Evolutionary conservation across 164 flowering plant species (phyloP).

Genomic region (Brasenia schreberi): DNA sequence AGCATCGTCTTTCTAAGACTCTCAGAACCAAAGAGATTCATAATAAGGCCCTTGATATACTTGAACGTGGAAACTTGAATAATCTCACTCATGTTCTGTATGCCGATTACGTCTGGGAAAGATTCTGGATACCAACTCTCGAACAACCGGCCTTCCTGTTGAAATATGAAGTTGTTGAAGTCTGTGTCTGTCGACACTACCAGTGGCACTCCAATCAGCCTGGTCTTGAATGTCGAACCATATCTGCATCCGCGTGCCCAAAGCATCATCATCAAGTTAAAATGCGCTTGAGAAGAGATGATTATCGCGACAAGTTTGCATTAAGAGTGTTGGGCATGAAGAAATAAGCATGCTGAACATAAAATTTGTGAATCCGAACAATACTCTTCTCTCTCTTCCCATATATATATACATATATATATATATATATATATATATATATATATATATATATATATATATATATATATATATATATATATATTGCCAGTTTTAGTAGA

Average conservation of each 20-base stretch:
- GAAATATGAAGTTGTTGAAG: conserved; percentile 23
- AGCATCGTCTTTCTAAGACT: conserved; percentile 23
- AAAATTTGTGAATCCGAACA: no score
- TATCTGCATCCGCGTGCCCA: conserved; percentile 8
- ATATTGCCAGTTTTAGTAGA: no score
- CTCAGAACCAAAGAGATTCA: conserved; percentile 29
- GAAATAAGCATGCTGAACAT: no score
- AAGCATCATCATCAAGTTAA: no score
- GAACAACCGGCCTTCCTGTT: conserved; percentile 26
- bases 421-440: no score
- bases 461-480: no score
- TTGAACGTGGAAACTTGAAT: conserved; percentile 25
- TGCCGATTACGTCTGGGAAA: conserved; percentile 18
- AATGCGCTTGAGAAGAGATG: no score
- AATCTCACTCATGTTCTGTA: conserved; percentile 23
- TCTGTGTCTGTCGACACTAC: conserved; percentile 28
- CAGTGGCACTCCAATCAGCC: conserved; percentile 22
- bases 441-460: no score
- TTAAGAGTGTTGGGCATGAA: no score
- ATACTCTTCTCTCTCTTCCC: no score
- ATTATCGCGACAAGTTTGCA: no score
- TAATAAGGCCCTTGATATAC: conserved; percentile 28
- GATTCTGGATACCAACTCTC: conserved; percentile 31
- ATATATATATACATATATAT: no score
- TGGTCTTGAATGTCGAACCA: conserved; percentile 24